Evolutionary conservation across 352 stramenopile species (phyloP), one percentile per base, ranked within the genome.

Genomic region (Phytophthora ohioensis): DNA sequence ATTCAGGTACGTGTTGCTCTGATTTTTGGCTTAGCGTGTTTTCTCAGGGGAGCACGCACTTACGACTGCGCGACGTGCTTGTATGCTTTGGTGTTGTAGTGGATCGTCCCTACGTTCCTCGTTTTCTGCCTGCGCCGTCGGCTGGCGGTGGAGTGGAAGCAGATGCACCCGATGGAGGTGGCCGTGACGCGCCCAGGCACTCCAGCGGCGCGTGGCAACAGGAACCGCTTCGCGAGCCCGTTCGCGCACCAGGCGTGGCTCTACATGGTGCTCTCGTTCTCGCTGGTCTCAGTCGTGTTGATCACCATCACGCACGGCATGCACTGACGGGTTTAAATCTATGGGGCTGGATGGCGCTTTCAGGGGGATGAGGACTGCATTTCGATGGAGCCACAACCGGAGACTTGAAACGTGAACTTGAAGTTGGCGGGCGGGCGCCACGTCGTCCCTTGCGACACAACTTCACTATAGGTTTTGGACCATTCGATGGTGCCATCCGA

Each of bases 41-140:
- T 73, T 74, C 61, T 70, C 61, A 71, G 34, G 43, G 62, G 46
- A 66, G 47, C 55, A 73, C 68, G 58, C 30, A 75, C 63, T 77
- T 64, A 82, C 71, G 67, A 72, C 45, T 75, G 58, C 41, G 64
- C 71, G 70, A 79, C 62, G 51, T 71, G 64, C 67, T 5, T 66
- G 30, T 39, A 17, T 70, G 56, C 46, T 71, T 80, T 69, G 45
- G 21, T 56, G 38, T 71, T 67, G 61, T 42, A 95, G 87, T 96
- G 88, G 88, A 69, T 96, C 67, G 87, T 96, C 62, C 88, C 88
- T 36, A 84, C 87, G 32, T 91, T 76, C 58, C 84, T 96, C 9
- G 87, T 96, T 21, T 89, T 81, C 59, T 92, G 76, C 46, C 69
- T 96, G 48, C 87, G 88, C 30, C 78, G 76, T 58, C 85, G 80